A percentile compares a stretch with the other conserved stretches of the same genome.
These are phyloP conservation scores for Postia placenta DNA, from an alignment of 768 basidiomycete genomes.

Conservation along the genomic window DNA sequence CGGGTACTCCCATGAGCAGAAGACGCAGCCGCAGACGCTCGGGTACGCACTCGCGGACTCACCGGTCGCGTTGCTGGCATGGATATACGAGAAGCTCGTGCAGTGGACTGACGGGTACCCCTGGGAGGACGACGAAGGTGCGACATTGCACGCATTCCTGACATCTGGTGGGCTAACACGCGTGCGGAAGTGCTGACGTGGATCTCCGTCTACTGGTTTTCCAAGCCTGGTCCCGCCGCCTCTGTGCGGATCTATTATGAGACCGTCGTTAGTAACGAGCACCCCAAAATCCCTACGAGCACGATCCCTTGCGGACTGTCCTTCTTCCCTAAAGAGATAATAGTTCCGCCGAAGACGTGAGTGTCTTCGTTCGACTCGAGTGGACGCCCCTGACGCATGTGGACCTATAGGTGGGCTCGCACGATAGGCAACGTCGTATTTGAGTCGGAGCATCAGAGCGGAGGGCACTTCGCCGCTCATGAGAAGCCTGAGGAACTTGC, in stretches of 20 bases:
- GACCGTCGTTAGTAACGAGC: not conserved
- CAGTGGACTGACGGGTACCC: conserved; percentile 37
- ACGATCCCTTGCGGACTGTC: conserved; percentile 24
- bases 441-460: conserved; percentile 16
- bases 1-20: conserved; percentile 36
- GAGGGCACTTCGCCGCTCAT: conserved; percentile 27
- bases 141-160: not conserved
- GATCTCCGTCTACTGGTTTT: conserved; percentile 56
- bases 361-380: conserved; percentile 1
- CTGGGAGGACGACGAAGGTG: conserved; percentile 52
- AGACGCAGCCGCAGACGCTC: conserved; percentile 24
- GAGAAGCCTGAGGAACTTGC: conserved; percentile 22
- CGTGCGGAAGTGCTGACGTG: conserved; percentile 49
- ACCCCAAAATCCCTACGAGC: conserved; percentile 4
- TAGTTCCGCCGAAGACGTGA: conserved; percentile 13
- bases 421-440: conserved; percentile 22
- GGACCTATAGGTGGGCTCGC: conserved; percentile 15
- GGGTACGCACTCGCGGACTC: conserved; percentile 52
- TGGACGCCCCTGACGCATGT: not conserved
- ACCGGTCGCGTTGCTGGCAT: conserved; percentile 36
- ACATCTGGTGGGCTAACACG: not conserved
- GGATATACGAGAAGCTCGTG: conserved; percentile 27
- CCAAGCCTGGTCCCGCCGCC: conserved; percentile 50
- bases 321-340: conserved; percentile 24
- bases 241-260: conserved; percentile 59